These are phyloP conservation scores for Cladosporium velox DNA, from an alignment of 2,329 filamentous ascomycete species.

Conservation along the genomic window DNA sequence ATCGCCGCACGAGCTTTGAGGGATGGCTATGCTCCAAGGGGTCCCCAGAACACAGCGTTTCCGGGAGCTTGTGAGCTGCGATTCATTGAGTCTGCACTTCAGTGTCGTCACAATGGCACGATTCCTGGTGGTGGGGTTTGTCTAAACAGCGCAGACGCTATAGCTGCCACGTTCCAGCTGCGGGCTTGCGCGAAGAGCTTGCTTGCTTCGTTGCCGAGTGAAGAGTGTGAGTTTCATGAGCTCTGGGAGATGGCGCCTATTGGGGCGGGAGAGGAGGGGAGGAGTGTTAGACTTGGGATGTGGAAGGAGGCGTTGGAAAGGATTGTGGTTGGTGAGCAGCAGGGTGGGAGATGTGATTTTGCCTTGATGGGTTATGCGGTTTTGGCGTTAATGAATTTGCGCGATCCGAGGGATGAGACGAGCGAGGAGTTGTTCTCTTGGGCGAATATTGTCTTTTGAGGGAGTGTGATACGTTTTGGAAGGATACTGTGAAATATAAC, in stretches of 20 bases:
- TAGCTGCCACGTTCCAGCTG: not conserved
- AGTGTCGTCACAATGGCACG: not conserved
- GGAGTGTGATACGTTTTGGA: not conserved
- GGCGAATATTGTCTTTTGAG: not conserved
- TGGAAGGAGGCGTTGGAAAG: not conserved
- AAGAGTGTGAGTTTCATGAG: not conserved
- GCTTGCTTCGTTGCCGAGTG: not conserved
- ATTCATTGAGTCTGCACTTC: not conserved
- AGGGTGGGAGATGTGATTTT: not conserved
- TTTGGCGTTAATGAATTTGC: not conserved
- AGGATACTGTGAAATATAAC: not conserved
- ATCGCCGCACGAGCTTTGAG: not conserved
- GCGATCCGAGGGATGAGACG: not conserved
- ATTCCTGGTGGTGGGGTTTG: not conserved
- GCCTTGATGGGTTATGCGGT: not conserved
- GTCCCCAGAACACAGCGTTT: not conserved
- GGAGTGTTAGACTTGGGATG: not conserved
- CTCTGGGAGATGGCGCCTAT: not conserved
- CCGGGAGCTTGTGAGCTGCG: not conserved
- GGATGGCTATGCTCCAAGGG: not conserved
- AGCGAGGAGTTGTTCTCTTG: not conserved
- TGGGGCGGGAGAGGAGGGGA: not conserved
- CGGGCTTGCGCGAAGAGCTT: not conserved
- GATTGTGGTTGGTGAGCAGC: not conserved
- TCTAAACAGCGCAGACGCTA: not conserved